Conservation (phyloP, 2,329 filamentous ascomycete genomes). For the Fusarium sp. region DNA sequence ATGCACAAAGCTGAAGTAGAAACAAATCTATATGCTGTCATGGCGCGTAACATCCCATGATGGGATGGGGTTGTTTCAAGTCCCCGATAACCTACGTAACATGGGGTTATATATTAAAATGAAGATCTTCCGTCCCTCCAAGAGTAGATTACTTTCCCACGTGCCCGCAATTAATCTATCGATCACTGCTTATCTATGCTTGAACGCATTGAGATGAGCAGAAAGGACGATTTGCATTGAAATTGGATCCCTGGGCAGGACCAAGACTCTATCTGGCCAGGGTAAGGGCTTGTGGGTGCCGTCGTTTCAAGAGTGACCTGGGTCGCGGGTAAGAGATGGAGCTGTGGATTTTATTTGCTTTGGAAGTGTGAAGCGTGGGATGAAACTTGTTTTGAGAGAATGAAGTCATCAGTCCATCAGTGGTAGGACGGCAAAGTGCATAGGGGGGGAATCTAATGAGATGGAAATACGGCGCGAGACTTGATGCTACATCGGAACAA, state of each 20-base stretch:
- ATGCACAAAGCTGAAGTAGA: constrained; percentile 7
- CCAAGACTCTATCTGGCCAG: constrained; percentile 7
- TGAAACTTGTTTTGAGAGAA: constrained; percentile 2
- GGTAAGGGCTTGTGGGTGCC: constrained; percentile 8
- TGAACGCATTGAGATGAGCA: constrained; percentile 1
- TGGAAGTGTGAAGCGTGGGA: not conserved
- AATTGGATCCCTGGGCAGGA: constrained; percentile 19
- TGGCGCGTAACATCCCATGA: not conserved
- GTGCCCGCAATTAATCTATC: constrained; percentile 3
- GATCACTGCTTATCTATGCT: not conserved
- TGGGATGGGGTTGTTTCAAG: not conserved
- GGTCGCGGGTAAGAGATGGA: constrained; percentile 5
- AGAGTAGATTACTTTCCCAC: not conserved
- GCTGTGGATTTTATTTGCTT: constrained; percentile 6
- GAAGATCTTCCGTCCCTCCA: constrained; percentile 25
- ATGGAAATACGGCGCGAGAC: not conserved
- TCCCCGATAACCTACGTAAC: constrained; percentile 1
- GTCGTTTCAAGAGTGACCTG: constrained; percentile 25
- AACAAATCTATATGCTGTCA: constrained; percentile 1
- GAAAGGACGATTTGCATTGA: constrained; percentile 20
- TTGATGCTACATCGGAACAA: not conserved
- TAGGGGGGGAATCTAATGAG: not conserved
- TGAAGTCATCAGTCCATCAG: constrained; percentile 22
- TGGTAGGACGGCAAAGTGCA: not conserved
- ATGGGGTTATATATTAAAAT: constrained; percentile 16